These are phyloP conservation scores for Candida michaelii DNA, from an alignment of 805 yeast species.

Conservation along the genomic window DNA sequence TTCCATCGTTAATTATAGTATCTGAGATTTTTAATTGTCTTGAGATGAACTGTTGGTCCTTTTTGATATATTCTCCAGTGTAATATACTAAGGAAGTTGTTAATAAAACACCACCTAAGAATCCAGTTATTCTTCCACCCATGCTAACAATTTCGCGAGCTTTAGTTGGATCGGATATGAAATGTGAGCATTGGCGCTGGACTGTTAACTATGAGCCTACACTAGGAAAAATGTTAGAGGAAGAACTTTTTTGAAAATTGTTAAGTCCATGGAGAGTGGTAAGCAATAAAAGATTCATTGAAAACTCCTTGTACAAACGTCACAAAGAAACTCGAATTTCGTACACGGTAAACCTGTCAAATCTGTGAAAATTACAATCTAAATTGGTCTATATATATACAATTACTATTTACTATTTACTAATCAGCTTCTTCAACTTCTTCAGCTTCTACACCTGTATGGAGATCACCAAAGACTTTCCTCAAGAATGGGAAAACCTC, in stretches of 20 bases:
- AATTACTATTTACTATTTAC: conserved; percentile 3
- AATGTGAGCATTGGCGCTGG: neutral
- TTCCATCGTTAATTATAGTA: conserved; percentile 51
- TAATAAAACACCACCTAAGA: conserved; percentile 54
- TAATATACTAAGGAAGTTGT: conserved; percentile 63
- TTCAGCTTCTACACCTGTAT: neutral
- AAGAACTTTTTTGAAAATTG: too few relatives aligned
- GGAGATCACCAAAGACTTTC: conserved; percentile 16
- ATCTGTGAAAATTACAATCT: too few relatives aligned
- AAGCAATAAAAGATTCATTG: too few relatives aligned
- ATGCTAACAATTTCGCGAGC: conserved; percentile 15
- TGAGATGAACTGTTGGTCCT: conserved; percentile 47
- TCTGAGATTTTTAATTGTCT: conserved; percentile 48
- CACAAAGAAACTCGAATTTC: neutral
- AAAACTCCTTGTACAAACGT: too few relatives aligned
- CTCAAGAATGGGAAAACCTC: conserved; percentile 40
- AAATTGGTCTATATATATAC: conserved; percentile 1
- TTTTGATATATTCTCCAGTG: conserved; percentile 55
- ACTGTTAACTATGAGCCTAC: too few relatives aligned
- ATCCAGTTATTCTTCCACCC: conserved; percentile 47
- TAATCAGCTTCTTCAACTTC: conserved; percentile 1
- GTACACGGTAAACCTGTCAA: too few relatives aligned
- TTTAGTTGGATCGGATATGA: neutral
- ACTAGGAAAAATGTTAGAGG: too few relatives aligned
- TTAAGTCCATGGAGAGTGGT: too few relatives aligned